Base-by-base conservation (phyloP, 192 early-diverging fungal genomes). In the Gaertneriomyces semiglobifer region DNA sequence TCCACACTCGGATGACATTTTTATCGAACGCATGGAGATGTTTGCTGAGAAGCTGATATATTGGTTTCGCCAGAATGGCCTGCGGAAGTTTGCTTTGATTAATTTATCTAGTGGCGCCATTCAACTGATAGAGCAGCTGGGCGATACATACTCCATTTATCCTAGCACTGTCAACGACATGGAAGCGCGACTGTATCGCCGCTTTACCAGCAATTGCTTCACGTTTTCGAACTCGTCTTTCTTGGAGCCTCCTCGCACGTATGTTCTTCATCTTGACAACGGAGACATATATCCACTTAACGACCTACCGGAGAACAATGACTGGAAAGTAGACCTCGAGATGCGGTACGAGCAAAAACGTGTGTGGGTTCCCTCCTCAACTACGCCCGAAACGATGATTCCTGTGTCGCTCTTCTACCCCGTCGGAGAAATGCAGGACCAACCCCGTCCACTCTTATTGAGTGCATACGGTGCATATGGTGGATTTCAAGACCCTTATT, bases 401-500 rank as follows among this genome's bases (percentile, higher is more conserved):
- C 74, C 74, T 8, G 42, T 76, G 6, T 66, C 64, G 6, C 53
- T 79, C 68, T 60, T 77, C 39, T 56, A 48, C 56, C n/a, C n/a
- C 16, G 25, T 20, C 7, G 7, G 3, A n/a, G 19, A 39, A 41
- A 48, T 55, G 51, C 25, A 20, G 11, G 6, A 7, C 39, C 12
- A 40, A 6, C 63, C 59, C 5, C 68, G 44, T 7, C 73, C 73
- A 43, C 11, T 66, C 3, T 53, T 76, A 10, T 50, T 80, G 9
- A 42, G 16, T 16, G 68, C 75, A 6, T 80, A 80, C 56, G 76
- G 79, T 7, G 79, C 79, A 10, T 80, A 80, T 52, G 79, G 79
- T 7, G 65, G 79, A 1, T 72, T 70, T 53, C 44, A 43, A 43
- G 75, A 77, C 45, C 63, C 79, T 12, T 18, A 14, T 6, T 80